These are phyloP conservation scores for Acacia pycnantha DNA, from an alignment of 331 rosid genomes.

Conservation along the genomic window DNA sequence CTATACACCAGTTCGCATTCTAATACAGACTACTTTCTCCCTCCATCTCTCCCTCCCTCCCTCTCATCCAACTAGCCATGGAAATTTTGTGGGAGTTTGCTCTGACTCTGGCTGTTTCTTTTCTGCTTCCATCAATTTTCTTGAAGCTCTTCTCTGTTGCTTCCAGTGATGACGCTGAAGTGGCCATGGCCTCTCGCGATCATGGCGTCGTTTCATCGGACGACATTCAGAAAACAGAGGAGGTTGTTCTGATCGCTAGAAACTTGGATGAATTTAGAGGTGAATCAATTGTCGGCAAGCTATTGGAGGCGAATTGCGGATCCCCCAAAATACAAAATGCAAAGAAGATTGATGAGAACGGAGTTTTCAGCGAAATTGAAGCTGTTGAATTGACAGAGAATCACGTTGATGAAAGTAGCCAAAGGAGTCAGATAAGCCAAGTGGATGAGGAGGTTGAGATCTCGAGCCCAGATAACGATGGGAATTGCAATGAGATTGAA, in stretches of 20 bases:
- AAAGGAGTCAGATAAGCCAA: conserved; percentile 14
- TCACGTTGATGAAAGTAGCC: conserved; percentile 28
- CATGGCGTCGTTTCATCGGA: conserved; percentile 25
- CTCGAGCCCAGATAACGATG: conserved; percentile 16
- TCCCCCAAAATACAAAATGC: conserved; percentile 12
- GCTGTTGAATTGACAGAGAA: conserved; percentile 30
- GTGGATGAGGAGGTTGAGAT: conserved; percentile 33
- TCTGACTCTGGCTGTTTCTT: conserved; percentile 40
- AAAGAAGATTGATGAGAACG: conserved; percentile 25
- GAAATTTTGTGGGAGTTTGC: conserved; percentile 49
- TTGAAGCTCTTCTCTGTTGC: conserved; percentile 33
- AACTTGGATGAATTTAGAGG: conserved; percentile 36
- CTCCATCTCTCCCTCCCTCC: neutral
- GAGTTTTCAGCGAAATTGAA: conserved; percentile 17
- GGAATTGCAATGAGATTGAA: conserved; percentile 19
- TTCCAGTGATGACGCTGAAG: conserved; percentile 17
- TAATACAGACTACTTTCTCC: neutral
- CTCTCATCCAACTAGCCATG: conserved; percentile 30
- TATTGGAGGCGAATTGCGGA: conserved; percentile 16
- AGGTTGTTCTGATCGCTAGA: conserved; percentile 30
- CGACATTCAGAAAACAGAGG: conserved; percentile 31
- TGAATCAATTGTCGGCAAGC: conserved; percentile 23
- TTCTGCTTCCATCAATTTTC: conserved; percentile 42
- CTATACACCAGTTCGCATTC: neutral
- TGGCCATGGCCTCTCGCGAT: conserved; percentile 18